Conservation (phyloP, 768 basidiomycete genomes). For the Serendipita sp. region DNA sequence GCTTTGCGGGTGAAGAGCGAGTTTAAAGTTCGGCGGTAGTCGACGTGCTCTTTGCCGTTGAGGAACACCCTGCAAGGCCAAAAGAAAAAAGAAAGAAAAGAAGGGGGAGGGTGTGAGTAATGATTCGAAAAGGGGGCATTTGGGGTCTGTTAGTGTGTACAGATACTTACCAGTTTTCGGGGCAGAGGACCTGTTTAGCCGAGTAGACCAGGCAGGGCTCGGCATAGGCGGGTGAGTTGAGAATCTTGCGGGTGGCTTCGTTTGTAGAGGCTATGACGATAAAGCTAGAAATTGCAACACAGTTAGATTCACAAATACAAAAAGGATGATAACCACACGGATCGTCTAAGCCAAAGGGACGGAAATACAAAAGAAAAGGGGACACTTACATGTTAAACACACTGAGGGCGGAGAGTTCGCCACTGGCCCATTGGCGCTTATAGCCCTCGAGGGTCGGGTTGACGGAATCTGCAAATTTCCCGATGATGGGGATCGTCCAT, state of each 20-base stretch:
- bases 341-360: too few relatives aligned
- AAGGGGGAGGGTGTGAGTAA: background rate
- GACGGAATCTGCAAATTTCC: slow-evolving; percentile 87
- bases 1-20: slow-evolving; percentile 88
- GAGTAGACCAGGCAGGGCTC: slow-evolving; percentile 91
- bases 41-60: slow-evolving; percentile 81
- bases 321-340: background rate
- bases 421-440: slow-evolving; percentile 82
- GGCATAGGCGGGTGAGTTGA: slow-evolving; percentile 84
- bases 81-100: too few relatives aligned
- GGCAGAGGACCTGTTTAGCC: slow-evolving; percentile 69
- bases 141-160: slow-evolving; percentile 3
- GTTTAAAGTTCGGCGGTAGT: slow-evolving; percentile 85
- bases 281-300: slow-evolving; percentile 41
- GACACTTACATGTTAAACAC: slow-evolving; percentile 91
- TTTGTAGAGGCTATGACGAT: slow-evolving; percentile 97
- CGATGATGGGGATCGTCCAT: slow-evolving; percentile 97
- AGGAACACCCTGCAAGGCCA: slow-evolving; percentile 74
- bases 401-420: slow-evolving; percentile 73
- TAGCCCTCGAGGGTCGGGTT: slow-evolving; percentile 85
- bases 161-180: slow-evolving; percentile 64
- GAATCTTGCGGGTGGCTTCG: slow-evolving; percentile 82
- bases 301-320: background rate
- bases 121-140: background rate
- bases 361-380: background rate